phyloP scores from a whole-genome alignment of 768 basidiomycete genomes.

The Agaricus subrufescens region DNA sequence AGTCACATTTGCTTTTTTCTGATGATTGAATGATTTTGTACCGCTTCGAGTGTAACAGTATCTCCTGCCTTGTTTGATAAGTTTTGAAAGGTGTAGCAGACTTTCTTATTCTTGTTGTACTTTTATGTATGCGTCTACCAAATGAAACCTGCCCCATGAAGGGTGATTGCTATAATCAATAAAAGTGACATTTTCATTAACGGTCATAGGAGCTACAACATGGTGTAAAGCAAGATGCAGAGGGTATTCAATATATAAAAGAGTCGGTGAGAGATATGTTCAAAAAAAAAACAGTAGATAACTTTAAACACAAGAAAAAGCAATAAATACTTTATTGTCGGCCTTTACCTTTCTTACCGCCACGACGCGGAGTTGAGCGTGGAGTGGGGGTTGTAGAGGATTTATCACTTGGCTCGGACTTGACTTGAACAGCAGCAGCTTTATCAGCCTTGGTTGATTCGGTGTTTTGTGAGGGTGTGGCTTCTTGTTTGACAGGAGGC shows the following conservation, averaged over 20 bases:
- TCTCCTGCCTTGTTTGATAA: too few relatives aligned
- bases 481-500: not conserved
- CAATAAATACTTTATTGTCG: not conserved
- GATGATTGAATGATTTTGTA: not conserved
- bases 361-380: not conserved
- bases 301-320: not conserved
- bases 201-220: not conserved
- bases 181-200: not conserved
- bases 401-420: not conserved
- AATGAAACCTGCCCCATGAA: too few relatives aligned
- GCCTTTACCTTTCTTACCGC: constrained; percentile 4
- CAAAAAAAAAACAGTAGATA: not conserved
- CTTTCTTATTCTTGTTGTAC: too few relatives aligned
- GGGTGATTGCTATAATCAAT: not conserved
- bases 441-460: not conserved
- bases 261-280: not conserved
- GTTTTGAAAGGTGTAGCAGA: too few relatives aligned
- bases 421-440: not conserved
- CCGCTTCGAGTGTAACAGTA: not conserved
- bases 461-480: not conserved
- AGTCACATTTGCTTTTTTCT: not conserved
- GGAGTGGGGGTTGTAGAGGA: not conserved
- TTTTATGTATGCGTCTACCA: too few relatives aligned
- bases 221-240: not conserved
- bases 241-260: not conserved